A percentile compares a stretch with the other conserved stretches of the same genome.
Conservation (phyloP, 768 basidiomycete genomes). For the Strobilomyces dryophilus region DNA sequence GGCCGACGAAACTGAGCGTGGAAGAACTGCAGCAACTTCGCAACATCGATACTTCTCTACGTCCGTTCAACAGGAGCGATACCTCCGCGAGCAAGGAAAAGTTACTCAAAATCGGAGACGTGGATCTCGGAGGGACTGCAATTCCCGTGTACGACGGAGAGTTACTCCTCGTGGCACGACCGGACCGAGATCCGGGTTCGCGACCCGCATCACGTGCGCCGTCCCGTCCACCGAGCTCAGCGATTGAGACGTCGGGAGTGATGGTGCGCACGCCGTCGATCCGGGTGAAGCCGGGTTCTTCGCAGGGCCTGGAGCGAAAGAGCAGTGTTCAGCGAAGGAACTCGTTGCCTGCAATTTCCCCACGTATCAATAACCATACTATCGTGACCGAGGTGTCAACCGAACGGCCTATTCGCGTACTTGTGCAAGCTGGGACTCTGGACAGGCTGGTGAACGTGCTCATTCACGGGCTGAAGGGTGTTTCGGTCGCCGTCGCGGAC, state of each 20-base stretch:
- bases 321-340: constrained; percentile 68
- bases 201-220: constrained; percentile 56
- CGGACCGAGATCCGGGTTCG: constrained; percentile 46
- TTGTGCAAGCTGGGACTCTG: constrained; percentile 76
- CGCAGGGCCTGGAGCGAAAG: constrained; percentile 71
- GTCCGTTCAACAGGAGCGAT: constrained; percentile 21
- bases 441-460: constrained; percentile 71
- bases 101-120: constrained; percentile 36
- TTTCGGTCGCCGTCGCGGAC: constrained; percentile 78
- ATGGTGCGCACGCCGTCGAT: constrained; percentile 67
- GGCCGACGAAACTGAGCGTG: constrained; percentile 39
- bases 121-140: constrained; percentile 58
- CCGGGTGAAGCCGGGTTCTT: constrained; percentile 68
- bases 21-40: constrained; percentile 61
- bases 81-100: constrained; percentile 21
- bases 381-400: constrained; percentile 59
- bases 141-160: constrained; percentile 76
- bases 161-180: constrained; percentile 63
- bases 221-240: constrained; percentile 69
- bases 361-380: constrained; percentile 53
- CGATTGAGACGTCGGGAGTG: constrained; percentile 40
- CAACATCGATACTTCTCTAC: constrained; percentile 43
- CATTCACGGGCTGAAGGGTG: constrained; percentile 70
- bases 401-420: constrained; percentile 68
- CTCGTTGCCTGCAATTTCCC: constrained; percentile 75